phyloP scores from a whole-genome alignment of 2,329 filamentous ascomycete genomes.

The Fusarium phyllophilum region DNA sequence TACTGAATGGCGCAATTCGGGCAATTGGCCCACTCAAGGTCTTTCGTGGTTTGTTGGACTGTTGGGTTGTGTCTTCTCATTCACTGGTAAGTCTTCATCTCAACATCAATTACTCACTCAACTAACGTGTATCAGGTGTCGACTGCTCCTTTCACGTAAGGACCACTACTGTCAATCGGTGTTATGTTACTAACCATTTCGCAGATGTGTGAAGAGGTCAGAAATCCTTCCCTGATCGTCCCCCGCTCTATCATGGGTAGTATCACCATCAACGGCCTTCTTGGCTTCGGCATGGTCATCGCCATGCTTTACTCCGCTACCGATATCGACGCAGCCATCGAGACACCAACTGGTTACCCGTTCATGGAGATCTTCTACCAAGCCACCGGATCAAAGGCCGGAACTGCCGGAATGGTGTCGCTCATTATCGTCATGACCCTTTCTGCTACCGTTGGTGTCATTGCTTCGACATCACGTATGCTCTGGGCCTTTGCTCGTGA shows the following conservation, averaged over 20 bases:
- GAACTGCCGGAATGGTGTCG: constrained; percentile 33
- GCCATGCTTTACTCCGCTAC: constrained; percentile 41
- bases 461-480: constrained; percentile 40
- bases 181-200: neutral
- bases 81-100: constrained; percentile 16
- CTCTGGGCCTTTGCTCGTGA: constrained; percentile 39
- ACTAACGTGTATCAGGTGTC: constrained; percentile 23
- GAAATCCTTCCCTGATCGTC: constrained; percentile 35
- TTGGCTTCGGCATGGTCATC: constrained; percentile 40
- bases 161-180: fast-evolving
- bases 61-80: constrained; percentile 38
- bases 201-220: constrained; percentile 41
- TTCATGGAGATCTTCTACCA: constrained; percentile 41
- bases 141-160: constrained; percentile 42
- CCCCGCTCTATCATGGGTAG: constrained; percentile 40
- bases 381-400: constrained; percentile 32
- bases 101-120: fast-evolving
- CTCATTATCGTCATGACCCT: constrained; percentile 39
- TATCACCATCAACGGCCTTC: constrained; percentile 29
- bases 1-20: constrained; percentile 40
- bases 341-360: constrained; percentile 35
- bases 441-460: constrained; percentile 38
- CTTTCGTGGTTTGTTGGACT: constrained; percentile 41
- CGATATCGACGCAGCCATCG: constrained; percentile 35
- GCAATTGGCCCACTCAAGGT: constrained; percentile 34